Base-by-base conservation (phyloP, 1,284 basidiomycete genomes). In the Heterobasidion occidentale region DNA sequence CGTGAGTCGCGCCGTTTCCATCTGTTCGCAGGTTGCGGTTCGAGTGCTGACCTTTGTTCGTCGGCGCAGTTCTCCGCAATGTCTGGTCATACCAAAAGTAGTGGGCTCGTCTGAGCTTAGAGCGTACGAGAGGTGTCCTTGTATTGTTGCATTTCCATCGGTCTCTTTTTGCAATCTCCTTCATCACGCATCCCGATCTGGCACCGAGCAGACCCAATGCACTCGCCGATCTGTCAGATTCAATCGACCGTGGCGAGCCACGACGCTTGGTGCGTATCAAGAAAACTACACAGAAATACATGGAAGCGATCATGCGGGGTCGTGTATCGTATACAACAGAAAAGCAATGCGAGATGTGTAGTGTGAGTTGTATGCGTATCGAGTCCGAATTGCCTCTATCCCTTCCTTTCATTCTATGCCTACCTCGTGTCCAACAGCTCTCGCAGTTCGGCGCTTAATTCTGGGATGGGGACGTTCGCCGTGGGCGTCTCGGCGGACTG, bases 1-100 rank as follows among this genome's bases (percentile, higher is more conserved):
- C 77, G 95, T 98, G 76, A 83, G 94, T 88, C 35, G 7, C 15
- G 9, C 20, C 50, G 19, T 15, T 59, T 59, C 60, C 58, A 11
- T 52, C 19, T 38, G 9, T 27, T 46, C 20, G 61, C 36, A 12
- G 38, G 38, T 42, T 6, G n/a, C n/a, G 11, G 7, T 11, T 0
- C 2, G 38, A 11, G 38, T 33, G 56, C 42, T 46, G 42, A 52
- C 15, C 56, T 54, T 15, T 54, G 51, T 8, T 46, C 46, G 8
- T 45, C 8, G 45, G 9, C 11, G 17, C 61, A 88, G 86, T 88
- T 68, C 83, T 88, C 67, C 80, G 84, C 65, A 87, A 87, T 65
- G 86, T 86, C 63, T 88, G 85, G 85, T 86, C 81, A 61, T 84
- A 81, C 78, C 78, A 82, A 81, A 88, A 88, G 76, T 88, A 77